Evolutionary conservation across 495 filamentous ascomycete genomes (phyloP).

Genomic region (Pyrenula massariospora): DNA sequence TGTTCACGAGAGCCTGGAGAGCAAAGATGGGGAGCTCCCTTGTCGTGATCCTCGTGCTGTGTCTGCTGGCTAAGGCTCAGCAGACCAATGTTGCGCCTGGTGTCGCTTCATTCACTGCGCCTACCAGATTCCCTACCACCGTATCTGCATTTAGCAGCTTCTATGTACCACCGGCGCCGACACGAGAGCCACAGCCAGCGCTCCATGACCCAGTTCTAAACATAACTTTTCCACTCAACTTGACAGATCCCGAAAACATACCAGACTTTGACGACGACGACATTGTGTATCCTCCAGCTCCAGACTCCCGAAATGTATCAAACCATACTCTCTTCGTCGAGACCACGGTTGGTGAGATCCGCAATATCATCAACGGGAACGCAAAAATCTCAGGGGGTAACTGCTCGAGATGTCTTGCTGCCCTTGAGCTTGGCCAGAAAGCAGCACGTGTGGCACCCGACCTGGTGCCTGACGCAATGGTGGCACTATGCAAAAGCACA

Average conservation of each 20-base stretch:
- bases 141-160: constrained; percentile 14
- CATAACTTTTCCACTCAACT: constrained; percentile 41
- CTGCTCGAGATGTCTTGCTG: constrained; percentile 42
- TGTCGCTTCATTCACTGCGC: not conserved
- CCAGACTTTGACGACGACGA: constrained; percentile 36
- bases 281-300: constrained; percentile 32
- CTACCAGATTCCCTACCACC: not conserved
- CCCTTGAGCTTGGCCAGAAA: constrained; percentile 35
- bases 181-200: constrained; percentile 44
- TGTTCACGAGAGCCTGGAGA: not conserved
- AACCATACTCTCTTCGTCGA: constrained; percentile 28
- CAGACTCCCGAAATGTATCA: constrained; percentile 24
- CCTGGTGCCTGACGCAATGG: constrained; percentile 35
- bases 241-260: constrained; percentile 42
- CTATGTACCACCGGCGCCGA: constrained; percentile 36
- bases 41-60: not conserved
- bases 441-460: constrained; percentile 35
- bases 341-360: constrained; percentile 26
- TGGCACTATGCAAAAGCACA: constrained; percentile 34
- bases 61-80: not conserved
- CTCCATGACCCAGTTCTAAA: constrained; percentile 45
- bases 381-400: constrained; percentile 21
- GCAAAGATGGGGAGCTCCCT: not conserved
- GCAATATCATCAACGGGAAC: constrained; percentile 22
- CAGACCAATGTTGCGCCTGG: not conserved